Conservation (phyloP, 768 basidiomycete genomes). For the Suillus occidentalis region DNA sequence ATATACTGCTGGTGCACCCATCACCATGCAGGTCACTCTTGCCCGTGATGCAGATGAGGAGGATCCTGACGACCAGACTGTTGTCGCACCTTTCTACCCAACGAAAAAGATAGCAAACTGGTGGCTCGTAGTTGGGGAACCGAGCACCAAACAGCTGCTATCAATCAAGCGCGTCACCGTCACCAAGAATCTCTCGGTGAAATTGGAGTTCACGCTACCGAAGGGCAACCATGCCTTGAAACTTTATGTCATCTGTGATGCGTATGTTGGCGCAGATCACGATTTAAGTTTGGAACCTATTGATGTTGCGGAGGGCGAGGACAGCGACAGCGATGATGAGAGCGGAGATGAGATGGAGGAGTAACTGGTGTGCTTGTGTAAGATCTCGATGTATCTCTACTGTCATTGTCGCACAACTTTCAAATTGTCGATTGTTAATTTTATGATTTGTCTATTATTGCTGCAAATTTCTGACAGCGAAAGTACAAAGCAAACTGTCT, state of each 20-base stretch:
- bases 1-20: constrained; percentile 82
- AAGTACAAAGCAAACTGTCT: background rate
- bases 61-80: constrained; percentile 69
- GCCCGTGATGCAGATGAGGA: constrained; percentile 82
- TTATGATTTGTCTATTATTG: background rate
- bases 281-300: constrained; percentile 82
- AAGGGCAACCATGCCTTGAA: constrained; percentile 83
- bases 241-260: constrained; percentile 90
- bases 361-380: constrained; percentile 18
- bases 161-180: constrained; percentile 87
- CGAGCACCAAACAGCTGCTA: constrained; percentile 74
- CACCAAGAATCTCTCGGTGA: constrained; percentile 66
- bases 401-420: background rate
- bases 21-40: constrained; percentile 76
- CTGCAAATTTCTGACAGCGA: background rate
- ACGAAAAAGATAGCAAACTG: constrained; percentile 89
- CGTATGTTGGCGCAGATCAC: constrained; percentile 90
- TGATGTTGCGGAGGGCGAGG: constrained; percentile 89
- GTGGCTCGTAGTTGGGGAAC: constrained; percentile 96
- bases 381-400: background rate
- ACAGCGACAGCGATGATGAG: constrained; percentile 77
- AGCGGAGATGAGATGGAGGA: constrained; percentile 66
- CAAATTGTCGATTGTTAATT: background rate
- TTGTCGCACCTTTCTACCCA: constrained; percentile 94
- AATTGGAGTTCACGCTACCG: constrained; percentile 86